Conservation (phyloP, 140 eudicot genomes). For the Oenanthe javanica region DNA sequence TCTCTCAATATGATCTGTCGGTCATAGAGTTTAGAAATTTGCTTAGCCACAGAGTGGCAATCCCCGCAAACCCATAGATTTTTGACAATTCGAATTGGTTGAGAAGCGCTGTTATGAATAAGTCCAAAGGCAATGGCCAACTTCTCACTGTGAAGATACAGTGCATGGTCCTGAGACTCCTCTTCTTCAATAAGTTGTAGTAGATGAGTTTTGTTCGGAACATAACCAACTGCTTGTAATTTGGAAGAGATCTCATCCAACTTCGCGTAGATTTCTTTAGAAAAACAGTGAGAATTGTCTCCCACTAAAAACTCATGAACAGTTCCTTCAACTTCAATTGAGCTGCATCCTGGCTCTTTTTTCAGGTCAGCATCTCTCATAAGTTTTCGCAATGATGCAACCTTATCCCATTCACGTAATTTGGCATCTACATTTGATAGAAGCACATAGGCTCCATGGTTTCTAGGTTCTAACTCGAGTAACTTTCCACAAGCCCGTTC, state of each 20-base stretch:
- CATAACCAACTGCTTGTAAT: constrained; percentile 43
- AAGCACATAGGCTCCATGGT: constrained; percentile 67
- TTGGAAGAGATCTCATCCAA: constrained; percentile 51
- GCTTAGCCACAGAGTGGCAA: constrained; percentile 62
- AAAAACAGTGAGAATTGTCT: constrained; percentile 42
- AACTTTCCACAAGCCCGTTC: constrained; percentile 40
- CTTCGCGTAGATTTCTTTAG: constrained; percentile 37
- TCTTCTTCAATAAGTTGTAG: constrained; percentile 63
- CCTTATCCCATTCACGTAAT: constrained; percentile 61
- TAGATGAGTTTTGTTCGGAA: constrained; percentile 38
- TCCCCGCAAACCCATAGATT: constrained; percentile 73
- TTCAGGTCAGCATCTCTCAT: constrained; percentile 56
- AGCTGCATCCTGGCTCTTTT: constrained; percentile 81
- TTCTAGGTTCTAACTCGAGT: constrained; percentile 61
- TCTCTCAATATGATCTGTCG: constrained; percentile 67
- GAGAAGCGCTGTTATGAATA: constrained; percentile 25
- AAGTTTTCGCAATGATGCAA: constrained; percentile 42
- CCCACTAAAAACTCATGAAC: constrained; percentile 73
- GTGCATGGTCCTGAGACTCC: constrained; percentile 60
- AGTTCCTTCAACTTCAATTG: constrained; percentile 43
- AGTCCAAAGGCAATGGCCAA: constrained; percentile 72
- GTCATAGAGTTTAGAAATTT: constrained; percentile 46
- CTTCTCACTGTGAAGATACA: constrained; percentile 64
- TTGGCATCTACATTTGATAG: constrained; percentile 60
- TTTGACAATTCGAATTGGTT: constrained; percentile 74